Base-by-base conservation (phyloP, 1,284 basidiomycete species). In the Meira miltonrushii region DNA sequence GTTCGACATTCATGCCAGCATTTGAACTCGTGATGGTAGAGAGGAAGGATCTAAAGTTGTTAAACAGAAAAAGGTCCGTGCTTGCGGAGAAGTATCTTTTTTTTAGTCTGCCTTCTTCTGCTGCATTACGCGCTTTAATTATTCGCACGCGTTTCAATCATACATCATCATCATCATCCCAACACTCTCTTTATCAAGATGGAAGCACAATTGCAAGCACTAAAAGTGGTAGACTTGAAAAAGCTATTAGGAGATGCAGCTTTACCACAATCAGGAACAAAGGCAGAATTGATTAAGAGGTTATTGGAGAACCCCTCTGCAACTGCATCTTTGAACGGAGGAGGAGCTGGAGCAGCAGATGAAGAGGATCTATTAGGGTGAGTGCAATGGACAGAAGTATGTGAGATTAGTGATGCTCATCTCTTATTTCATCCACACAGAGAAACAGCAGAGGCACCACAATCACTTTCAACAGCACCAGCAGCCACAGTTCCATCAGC, bases 201-300 rank as follows among this genome's bases (percentile, higher is more conserved):
- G 55, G 55, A 56, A 43, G 25, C 55, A 17, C 48, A 49, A 28
- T 28, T 56, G 12, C 40, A 49, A 19, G 41, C 55, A 39, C 64
- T 75, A 54, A 74, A 71, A 55, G 74, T 74, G 17, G 46, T 71
- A 7, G 74, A 77, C 50, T 58, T 77, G 38, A 77, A 77, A 59
- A 58, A 57, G 28, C 49, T 77, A 37, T 55, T 77, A 39, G 71
- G 37, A 13, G 55, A 55, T 10, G 69, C 71, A 2, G 56, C 56
- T 11, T 57, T 77, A 49, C 59, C 68, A 6, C 52, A 62, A 3
- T 66, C 66, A 19, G 74, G 74, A 5, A 69, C 69, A 64, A 77
- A 77, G 62, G 61, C 69, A 15, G 73, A 77, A 47, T 54, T 77
- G 48, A 65, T 77, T 38, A 59, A 62, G 64, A 59, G 74, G 13